Evolutionary conservation across 768 basidiomycete genomes (phyloP), one percentile per base, ranked within the genome.

Genomic region (Russula vinacea): DNA sequence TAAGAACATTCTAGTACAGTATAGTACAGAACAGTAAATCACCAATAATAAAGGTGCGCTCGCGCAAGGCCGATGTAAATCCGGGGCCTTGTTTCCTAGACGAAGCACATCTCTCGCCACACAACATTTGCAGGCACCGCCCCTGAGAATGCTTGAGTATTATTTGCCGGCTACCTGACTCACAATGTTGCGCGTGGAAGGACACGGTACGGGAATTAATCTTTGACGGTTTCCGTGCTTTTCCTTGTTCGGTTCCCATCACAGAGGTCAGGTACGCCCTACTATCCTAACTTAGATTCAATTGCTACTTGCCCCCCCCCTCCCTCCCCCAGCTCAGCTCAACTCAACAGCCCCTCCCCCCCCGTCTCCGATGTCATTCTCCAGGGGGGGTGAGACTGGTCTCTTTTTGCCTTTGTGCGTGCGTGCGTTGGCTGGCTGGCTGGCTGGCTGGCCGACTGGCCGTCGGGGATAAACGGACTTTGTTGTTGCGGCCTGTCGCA

Each of bases 71-170:
- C 29, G 42, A n/a, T 35, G 44, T 45, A 26, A 26, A 17, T 7
- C 42, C 42, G 22, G 42, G 32, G 32, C 10, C 24, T 33, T 14
- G 29, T 55, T 45, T 53, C 52, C 32, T 54, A 54, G 42, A 44
- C 40, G 22, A 60, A 47, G 17, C 19, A 17, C 1, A 14, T 37
- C 16, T 26, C 13, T 19, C 33, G 45, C 45, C 13, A 44, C 44
- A 11, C 7, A 22, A 45, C 22, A 22, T 47, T 47, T 47, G 51
- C 52, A 44, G 52, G 60, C 53, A 49, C 42, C 54, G 53, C 60
- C 44, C 42, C 42, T 61, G 60, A 61, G 29, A 29, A 2, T 61
- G 45, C 11, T n/a, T 45, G 44, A 11, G 44, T 8, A 22, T n/a
- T 10, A n/a, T 44, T 19, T 44, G 19, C n/a, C n/a, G n/a, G 44